A percentile compares a stretch with the other conserved stretches of the same genome.
phyloP scores from a whole-genome alignment of 305 asterid species.

The Plantago lanceolata region DNA sequence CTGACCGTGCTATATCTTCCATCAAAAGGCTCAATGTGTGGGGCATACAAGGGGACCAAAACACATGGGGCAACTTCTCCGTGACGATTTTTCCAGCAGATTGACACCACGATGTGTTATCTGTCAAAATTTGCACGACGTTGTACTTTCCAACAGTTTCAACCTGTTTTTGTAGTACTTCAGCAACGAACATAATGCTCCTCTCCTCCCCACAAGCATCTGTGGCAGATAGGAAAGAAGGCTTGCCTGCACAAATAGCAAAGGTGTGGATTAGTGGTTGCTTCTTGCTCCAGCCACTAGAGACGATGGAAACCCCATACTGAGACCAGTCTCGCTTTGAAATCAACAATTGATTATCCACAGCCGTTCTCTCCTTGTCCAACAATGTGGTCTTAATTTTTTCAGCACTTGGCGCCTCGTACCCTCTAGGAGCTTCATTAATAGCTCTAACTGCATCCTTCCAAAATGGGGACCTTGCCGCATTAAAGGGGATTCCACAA shows the following conservation, averaged over 20 bases:
- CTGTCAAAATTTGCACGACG: conserved; percentile 16
- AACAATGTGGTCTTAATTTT: conserved; percentile 8
- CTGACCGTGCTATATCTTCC: conserved; percentile 8
- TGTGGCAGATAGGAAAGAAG: conserved; percentile 5
- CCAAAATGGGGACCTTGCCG: conserved; percentile 13
- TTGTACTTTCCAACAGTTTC: conserved; percentile 14
- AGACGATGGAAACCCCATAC: conserved; percentile 10
- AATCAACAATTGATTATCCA: background rate
- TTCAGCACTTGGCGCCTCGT: conserved; percentile 7
- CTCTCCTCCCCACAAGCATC: conserved; percentile 8
- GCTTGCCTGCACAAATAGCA: conserved; percentile 15
- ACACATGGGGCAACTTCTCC: conserved; percentile 1
- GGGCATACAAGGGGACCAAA: conserved; percentile 9
- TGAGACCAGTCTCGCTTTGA: conserved; percentile 16
- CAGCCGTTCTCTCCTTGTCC: conserved; percentile 12
- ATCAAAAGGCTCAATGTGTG: conserved; percentile 11
- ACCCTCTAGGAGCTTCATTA: conserved; percentile 18
- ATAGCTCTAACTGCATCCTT: conserved; percentile 13
- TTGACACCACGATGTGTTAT: conserved; percentile 14
- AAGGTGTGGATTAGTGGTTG: conserved; percentile 9
- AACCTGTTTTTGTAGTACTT: conserved; percentile 3
- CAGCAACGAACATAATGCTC: background rate
- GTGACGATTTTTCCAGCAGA: conserved; percentile 5
- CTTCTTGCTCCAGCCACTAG: conserved; percentile 4
- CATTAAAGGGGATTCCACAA: conserved; percentile 13